phyloP scores from a whole-genome alignment of 2,329 filamentous ascomycete species.

The Botrytis pseudocinerea region DNA sequence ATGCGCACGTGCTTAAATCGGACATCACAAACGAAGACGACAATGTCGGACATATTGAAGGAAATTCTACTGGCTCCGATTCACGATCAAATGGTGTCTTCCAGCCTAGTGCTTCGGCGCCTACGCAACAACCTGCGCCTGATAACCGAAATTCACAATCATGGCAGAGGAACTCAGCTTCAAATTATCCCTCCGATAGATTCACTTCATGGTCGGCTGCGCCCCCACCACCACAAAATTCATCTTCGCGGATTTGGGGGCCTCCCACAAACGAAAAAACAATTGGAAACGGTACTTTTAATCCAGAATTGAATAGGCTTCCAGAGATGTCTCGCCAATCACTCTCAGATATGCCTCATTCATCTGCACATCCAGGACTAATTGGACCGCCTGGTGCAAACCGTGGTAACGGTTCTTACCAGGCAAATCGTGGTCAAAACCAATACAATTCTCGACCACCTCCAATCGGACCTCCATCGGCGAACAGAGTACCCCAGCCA shows the following conservation, averaged over 20 bases:
- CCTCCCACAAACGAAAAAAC: slow-evolving; percentile 67
- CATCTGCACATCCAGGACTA: slow-evolving; percentile 38
- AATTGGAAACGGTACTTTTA: slow-evolving; percentile 78
- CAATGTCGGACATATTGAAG: slow-evolving; percentile 20
- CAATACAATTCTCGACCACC: slow-evolving; percentile 41
- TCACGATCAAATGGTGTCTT: slow-evolving; percentile 33
- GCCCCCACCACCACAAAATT: slow-evolving; percentile 44
- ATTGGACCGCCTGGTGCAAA: slow-evolving; percentile 41
- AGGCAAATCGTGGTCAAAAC: slow-evolving; percentile 37
- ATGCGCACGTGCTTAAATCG: slow-evolving; percentile 25
- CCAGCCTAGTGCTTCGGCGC: slow-evolving; percentile 36
- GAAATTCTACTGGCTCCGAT: slow-evolving; percentile 24
- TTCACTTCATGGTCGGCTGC: slow-evolving; percentile 50
- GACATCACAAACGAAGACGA: slow-evolving; percentile 24
- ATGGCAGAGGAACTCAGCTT: slow-evolving; percentile 39
- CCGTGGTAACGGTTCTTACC: slow-evolving; percentile 36
- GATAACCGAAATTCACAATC: slow-evolving; percentile 35
- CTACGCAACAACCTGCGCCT: slow-evolving; percentile 29
- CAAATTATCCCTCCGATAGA: slow-evolving; percentile 51
- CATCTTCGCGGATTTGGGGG: slow-evolving; percentile 64
- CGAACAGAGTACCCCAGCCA: slow-evolving; percentile 31
- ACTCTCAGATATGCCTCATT: slow-evolving; percentile 32
- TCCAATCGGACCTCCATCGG: slow-evolving; percentile 34
- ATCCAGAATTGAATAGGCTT: slow-evolving; percentile 55
- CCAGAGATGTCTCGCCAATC: slow-evolving; percentile 38